A percentile compares a stretch with the other conserved stretches of the same genome.
These are phyloP conservation scores for Carex parvula DNA, from an alignment of 176 grass and related monocot genomes.

Conservation along the genomic window DNA sequence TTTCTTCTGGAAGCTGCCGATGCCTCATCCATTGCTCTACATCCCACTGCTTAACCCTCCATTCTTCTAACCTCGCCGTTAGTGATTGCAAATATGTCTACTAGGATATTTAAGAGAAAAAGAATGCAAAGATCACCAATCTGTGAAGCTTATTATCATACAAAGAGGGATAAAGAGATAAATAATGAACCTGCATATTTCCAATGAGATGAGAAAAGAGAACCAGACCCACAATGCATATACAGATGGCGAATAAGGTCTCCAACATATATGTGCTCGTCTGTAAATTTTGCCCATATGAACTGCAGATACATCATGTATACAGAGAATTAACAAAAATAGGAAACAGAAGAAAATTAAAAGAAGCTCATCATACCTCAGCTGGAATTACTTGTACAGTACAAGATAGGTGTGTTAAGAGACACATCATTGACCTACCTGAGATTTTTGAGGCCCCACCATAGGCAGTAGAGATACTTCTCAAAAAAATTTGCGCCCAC, in stretches of 20 bases:
- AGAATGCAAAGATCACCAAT: not conserved
- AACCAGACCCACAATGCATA: conserved; percentile 88
- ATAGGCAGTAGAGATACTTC: conserved; percentile 97
- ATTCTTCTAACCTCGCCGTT: conserved; percentile 83
- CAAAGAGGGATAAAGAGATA: not conserved
- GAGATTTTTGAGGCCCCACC: conserved; percentile 87
- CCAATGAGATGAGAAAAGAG: conserved; percentile 97
- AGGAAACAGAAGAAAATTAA: not conserved
- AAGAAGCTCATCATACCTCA: not conserved
- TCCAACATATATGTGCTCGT: conserved; percentile 81
- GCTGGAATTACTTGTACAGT: not conserved
- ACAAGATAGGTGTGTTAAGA: not conserved
- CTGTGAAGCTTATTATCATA: not conserved
- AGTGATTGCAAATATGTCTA: conserved; percentile 91
- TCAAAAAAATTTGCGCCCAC: conserved; percentile 43
- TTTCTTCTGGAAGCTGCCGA: conserved; percentile 71
- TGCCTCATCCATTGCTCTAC: conserved; percentile 99
- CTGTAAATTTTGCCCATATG: conserved; percentile 76
- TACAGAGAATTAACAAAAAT: not conserved
- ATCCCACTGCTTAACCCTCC: conserved; percentile 80
- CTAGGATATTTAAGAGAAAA: not conserved
- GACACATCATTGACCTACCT: conserved; percentile 38
- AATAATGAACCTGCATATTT: conserved; percentile 81
- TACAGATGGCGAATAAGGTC: conserved; percentile 81
- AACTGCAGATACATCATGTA: conserved; percentile 40